phyloP scores from a whole-genome alignment of 805 yeast species.

The Starmerella floris region DNA sequence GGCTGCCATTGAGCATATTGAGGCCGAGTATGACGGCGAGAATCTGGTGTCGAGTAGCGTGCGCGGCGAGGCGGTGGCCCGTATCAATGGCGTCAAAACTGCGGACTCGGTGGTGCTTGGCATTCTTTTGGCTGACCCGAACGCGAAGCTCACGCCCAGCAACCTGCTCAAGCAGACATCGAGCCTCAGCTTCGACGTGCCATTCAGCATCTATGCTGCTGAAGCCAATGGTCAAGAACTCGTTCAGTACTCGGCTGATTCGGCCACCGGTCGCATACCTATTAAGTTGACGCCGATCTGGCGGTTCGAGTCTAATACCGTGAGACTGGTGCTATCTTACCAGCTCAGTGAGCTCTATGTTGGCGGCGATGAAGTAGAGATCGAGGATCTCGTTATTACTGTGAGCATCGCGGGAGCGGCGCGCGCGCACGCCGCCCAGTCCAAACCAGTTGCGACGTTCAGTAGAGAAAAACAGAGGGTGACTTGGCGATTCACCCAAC shows the following conservation, averaged over 20 bases:
- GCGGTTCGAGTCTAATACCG: conserved; percentile 76
- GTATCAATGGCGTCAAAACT: conserved; percentile 26
- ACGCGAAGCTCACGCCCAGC: conserved; percentile 17
- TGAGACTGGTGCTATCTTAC: conserved; percentile 68
- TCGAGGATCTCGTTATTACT: conserved; percentile 49
- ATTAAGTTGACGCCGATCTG: conserved; percentile 66
- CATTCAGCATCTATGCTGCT: conserved; percentile 27
- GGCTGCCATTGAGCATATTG: conserved; percentile 73
- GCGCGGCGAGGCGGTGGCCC: conserved; percentile 60
- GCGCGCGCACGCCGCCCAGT: conserved; percentile 52
- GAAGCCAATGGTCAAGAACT: conserved; percentile 37
- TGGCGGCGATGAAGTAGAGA: conserved; percentile 30
- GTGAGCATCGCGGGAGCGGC: conserved; percentile 42
- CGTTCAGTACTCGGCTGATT: conserved; percentile 49
- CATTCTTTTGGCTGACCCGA: conserved; percentile 18
- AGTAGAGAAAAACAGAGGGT: conserved; percentile 74
- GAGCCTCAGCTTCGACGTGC: conserved; percentile 18
- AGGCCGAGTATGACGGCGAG: conserved; percentile 63
- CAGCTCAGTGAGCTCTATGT: conserved; percentile 40
- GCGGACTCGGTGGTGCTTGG: conserved; percentile 13
- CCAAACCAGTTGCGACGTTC: conserved; percentile 86
- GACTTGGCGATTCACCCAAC: conserved; percentile 57
- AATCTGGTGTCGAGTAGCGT: conserved; percentile 43
- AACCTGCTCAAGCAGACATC: conserved; percentile 15
- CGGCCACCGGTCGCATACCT: conserved; percentile 40